Percentiles rank a stretch among this genome's conserved stretches.
Evolutionary conservation across 179 eudicot genomes (phyloP).

Genomic region (Actinidia chinensis): DNA sequence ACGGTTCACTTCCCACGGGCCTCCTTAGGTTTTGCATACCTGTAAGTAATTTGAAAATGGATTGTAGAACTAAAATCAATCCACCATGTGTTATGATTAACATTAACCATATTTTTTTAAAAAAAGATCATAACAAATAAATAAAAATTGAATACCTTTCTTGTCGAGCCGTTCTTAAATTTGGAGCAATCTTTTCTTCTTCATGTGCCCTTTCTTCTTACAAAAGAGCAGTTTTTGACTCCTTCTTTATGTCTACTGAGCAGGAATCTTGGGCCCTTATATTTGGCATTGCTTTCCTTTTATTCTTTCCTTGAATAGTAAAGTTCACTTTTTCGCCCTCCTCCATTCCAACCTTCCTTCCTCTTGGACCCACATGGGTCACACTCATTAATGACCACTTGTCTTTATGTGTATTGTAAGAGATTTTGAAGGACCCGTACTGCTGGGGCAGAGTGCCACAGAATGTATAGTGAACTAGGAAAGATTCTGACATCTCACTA

Average conservation of each 20-base stretch:
- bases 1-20: no score
- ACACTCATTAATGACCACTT: constrained; percentile 16
- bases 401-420: constrained; percentile 11
- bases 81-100: background rate
- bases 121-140: constrained; percentile 20
- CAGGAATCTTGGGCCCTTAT: background rate
- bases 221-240: background rate
- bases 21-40: background rate
- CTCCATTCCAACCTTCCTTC: constrained; percentile 3
- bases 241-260: background rate
- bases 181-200: background rate
- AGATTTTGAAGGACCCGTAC: no score
- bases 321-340: no score
- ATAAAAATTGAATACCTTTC: background rate
- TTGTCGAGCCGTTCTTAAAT: background rate
- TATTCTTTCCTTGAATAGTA: background rate
- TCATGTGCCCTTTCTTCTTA: constrained; percentile 4
- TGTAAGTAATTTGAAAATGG: constrained; percentile 5
- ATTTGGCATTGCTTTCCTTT: background rate
- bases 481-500: no score
- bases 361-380: constrained; percentile 20
- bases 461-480: no score
- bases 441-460: no score
- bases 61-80: background rate
- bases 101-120: constrained; percentile 5